These are phyloP conservation scores for Sodiomyces alkalinus DNA, from an alignment of 2,329 filamentous ascomycete genomes.

Conservation along the genomic window DNA sequence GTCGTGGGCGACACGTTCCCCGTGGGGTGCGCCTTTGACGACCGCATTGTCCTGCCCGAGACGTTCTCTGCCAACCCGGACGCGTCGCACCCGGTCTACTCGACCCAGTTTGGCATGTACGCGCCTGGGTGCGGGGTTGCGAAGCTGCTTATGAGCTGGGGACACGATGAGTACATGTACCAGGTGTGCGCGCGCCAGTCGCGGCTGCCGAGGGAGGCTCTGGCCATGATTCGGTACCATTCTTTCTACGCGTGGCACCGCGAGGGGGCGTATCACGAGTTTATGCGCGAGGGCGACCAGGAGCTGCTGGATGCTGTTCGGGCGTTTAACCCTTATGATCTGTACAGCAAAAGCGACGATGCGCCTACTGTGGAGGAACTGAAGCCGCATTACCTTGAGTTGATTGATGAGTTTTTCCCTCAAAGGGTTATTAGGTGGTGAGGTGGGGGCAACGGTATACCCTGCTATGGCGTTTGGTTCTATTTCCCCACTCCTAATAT, in stretches of 20 bases:
- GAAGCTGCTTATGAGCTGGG: constrained; percentile 83
- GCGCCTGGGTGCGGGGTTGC: constrained; percentile 63
- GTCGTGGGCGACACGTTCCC: constrained; percentile 81
- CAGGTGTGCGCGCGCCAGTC: constrained; percentile 74
- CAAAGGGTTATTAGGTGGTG: constrained; percentile 23
- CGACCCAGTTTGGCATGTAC: constrained; percentile 69
- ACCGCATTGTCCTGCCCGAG: constrained; percentile 65
- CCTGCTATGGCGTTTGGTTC: too few species aligned
- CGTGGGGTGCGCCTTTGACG: constrained; percentile 60
- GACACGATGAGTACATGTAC: constrained; percentile 80
- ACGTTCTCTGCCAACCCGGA: constrained; percentile 71
- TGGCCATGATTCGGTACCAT: constrained; percentile 90
- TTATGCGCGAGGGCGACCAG: constrained; percentile 74
- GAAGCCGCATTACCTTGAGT: constrained; percentile 38
- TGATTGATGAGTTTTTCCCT: constrained; percentile 28
- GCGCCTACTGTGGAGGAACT: constrained; percentile 61
- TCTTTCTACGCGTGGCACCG: constrained; percentile 88
- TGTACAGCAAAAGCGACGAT: constrained; percentile 84
- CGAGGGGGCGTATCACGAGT: constrained; percentile 61
- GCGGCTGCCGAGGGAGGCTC: constrained; percentile 60
- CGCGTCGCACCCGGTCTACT: constrained; percentile 52
- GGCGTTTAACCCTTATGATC: constrained; percentile 82
- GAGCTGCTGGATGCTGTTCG: constrained; percentile 67
- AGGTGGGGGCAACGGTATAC: too few species aligned
- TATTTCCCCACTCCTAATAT: too few species aligned